Evolutionary conservation across 1,284 basidiomycete genomes (phyloP).

Genomic region (Cronartium quercuum): DNA sequence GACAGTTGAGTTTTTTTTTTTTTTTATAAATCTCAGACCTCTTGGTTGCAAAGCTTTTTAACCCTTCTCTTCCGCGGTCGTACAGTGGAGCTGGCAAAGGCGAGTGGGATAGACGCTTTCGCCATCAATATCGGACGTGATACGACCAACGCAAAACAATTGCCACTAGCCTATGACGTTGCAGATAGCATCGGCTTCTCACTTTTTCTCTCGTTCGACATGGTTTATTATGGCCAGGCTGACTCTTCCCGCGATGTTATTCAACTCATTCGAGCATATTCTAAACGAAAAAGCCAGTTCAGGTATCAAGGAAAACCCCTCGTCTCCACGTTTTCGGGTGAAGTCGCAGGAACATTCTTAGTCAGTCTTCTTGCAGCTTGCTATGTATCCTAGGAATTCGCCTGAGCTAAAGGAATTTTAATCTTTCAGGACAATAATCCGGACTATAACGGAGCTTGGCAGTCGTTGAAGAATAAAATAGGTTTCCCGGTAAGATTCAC

Average conservation of each 20-base stretch:
- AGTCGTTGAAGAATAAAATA: constrained; percentile 3
- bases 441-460: constrained; percentile 21
- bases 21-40: too few species aligned
- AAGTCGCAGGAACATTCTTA: constrained; percentile 20
- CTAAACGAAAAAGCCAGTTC: constrained; percentile 10
- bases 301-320: constrained; percentile 16
- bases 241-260: constrained; percentile 24
- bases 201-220: constrained; percentile 18
- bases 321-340: constrained; percentile 31
- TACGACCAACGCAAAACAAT: constrained; percentile 14
- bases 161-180: neutral
- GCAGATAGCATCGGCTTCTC: neutral
- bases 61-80: too few species aligned
- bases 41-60: too few species aligned
- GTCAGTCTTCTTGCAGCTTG: neutral
- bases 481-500: constrained; percentile 4
- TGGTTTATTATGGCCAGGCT: constrained; percentile 24
- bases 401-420: neutral
- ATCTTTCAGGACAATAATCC: constrained; percentile 29
- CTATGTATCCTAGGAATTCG: neutral
- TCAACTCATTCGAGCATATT: neutral
- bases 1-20: constrained; percentile 31
- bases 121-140: constrained; percentile 20
- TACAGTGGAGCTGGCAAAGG: neutral
- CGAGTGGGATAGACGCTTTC: constrained; percentile 31